Evolutionary conservation across 164 flowering plant species (phyloP).

Genomic region (Nymphaea colorata): DNA sequence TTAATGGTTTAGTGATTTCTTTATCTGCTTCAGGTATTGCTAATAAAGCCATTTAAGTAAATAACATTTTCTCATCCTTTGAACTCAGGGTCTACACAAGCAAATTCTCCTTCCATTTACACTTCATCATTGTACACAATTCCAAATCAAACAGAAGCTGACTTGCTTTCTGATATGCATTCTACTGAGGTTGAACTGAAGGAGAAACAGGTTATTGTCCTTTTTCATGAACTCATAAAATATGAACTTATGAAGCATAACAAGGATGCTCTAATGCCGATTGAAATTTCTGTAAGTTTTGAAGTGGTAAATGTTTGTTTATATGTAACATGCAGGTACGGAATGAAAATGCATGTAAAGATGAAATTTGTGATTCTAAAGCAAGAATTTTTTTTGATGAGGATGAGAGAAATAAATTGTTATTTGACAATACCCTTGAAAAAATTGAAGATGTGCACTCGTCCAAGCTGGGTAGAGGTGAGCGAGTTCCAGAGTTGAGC

Average conservation of each 20-base stretch:
- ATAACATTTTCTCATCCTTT: background rate
- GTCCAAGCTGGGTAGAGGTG: constrained; percentile 12
- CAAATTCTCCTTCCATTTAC: constrained; percentile 42
- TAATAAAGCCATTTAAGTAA: no score
- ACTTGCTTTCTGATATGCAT: constrained; percentile 8
- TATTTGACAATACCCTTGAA: constrained; percentile 7
- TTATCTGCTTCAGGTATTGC: no score
- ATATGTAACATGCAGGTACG: background rate
- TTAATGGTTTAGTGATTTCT: no score
- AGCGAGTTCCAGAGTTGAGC: constrained; percentile 53
- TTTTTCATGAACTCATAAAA: no score
- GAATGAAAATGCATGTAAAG: constrained; percentile 14
- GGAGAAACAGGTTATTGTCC: background rate
- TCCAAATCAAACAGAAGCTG: constrained; percentile 5
- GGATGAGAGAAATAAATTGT: constrained; percentile 9
- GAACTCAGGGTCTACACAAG: constrained; percentile 22
- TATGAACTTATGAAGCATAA: no score
- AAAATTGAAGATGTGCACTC: constrained; percentile 7
- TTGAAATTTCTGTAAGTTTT: no score
- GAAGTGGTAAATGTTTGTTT: no score
- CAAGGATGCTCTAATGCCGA: no score
- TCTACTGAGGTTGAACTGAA: constrained; percentile 12
- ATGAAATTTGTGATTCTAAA: constrained; percentile 18
- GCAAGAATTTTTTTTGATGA: constrained; percentile 60
- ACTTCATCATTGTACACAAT: constrained; percentile 30